Evolutionary conservation across 2,329 filamentous ascomycete genomes (phyloP).

Genomic region (Metarhizium guizhouense): DNA sequence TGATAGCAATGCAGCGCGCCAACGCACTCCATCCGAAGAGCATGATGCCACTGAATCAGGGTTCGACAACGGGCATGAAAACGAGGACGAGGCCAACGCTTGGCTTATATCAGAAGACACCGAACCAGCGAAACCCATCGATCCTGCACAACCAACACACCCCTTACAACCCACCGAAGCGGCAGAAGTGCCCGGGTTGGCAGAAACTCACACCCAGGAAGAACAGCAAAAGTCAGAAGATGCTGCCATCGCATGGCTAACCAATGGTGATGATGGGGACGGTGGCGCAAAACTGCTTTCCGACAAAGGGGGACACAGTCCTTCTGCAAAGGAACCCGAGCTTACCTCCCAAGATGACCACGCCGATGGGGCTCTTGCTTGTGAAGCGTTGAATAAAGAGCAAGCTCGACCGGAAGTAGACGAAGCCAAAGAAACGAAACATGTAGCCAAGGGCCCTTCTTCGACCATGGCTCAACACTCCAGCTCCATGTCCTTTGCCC

Average conservation of each 20-base stretch:
- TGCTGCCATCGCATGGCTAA: constrained; percentile 1
- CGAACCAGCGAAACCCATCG: background rate
- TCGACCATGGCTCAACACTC: constrained; percentile 41
- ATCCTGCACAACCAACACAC: background rate
- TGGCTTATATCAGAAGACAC: constrained; percentile 15
- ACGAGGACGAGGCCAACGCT: constrained; percentile 11
- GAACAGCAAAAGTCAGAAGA: background rate
- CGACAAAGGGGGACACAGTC: constrained; percentile 7
- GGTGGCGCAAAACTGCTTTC: constrained; percentile 17
- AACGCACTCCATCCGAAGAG: background rate
- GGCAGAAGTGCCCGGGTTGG: background rate
- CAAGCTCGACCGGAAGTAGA: background rate
- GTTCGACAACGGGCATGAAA: constrained; percentile 5
- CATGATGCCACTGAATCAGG: background rate
- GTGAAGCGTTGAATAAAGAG: background rate
- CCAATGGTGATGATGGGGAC: constrained; percentile 11
- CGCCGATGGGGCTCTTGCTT: background rate
- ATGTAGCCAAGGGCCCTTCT: constrained; percentile 6
- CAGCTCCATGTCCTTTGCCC: constrained; percentile 54
- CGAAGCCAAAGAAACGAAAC: background rate
- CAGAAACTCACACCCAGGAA: background rate
- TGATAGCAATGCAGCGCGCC: background rate
- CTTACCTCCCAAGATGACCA: background rate
- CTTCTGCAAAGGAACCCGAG: background rate
- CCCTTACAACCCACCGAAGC: background rate